Base-by-base conservation (phyloP, 306 rosid genomes). In the Ormosia emarginata region DNA sequence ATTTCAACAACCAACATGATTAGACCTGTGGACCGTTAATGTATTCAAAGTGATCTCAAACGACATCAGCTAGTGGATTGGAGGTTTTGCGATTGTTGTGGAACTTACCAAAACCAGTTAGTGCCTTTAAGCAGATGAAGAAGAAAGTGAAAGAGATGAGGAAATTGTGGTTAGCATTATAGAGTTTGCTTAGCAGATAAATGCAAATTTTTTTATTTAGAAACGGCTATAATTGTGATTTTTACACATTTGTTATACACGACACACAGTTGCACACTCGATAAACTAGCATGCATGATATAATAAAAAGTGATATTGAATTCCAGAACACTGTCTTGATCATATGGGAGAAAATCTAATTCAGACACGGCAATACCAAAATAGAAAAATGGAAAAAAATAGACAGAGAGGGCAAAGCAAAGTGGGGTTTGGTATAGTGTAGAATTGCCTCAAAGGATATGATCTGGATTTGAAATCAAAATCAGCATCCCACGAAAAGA, bases 1-100 rank as follows among this genome's bases (percentile, higher is more conserved):
- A 84, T 88, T 87, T 83, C 89, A 92, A 92, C 97, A 85, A 90
- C 97, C 94, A 92, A 79, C 94, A 94, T 56, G 98, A 94, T 94
- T 92, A 86, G 91, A 90, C 89, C 67, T 84, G 92, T 91, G 97
- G 92, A 89, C 97, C 95, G 86, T 88, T 39, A 69, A 78, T 50
- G 79, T 66, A 72, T 67, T 63, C 79, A 81, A 74, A 84, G 85
- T 81, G 83, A 86, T 90, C 82, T 84, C 81, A 71, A 59, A 68
- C 57, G 82, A 81, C 84, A 77, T 50, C 39, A 71, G 17, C 63
- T 84, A 84, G 85, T 78, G 84, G 80, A 67, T 73, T 67, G 8
- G 67, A 75, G 75, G 24, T 17, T 37, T 57, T 44, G 82, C 68
- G 83, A 72, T 83, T 77, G 66, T 62, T 29, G 55, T 14, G 66